These are phyloP conservation scores for Microdochium bolleyi DNA, from an alignment of 2,329 filamentous ascomycete genomes.

Conservation along the genomic window DNA sequence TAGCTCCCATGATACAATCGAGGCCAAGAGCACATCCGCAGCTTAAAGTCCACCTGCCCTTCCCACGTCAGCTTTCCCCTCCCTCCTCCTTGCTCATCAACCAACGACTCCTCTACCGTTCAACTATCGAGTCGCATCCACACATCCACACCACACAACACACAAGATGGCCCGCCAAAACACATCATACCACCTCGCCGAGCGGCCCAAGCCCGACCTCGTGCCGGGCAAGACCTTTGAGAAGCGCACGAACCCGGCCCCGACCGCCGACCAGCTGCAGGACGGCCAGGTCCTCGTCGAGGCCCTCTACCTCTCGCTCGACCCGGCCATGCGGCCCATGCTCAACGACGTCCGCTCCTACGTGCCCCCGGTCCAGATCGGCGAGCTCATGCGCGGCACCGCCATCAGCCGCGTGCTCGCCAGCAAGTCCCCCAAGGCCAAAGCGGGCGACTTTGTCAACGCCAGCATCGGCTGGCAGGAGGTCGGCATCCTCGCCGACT, in stretches of 20 bases:
- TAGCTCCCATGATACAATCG: no score
- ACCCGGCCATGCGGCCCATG: conserved; percentile 73
- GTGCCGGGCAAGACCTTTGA: conserved; percentile 59
- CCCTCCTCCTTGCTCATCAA: background rate
- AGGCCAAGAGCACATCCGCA: no score
- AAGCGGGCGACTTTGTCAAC: conserved; percentile 50
- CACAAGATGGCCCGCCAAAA: conserved; percentile 33
- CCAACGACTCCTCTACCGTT: background rate
- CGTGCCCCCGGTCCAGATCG: conserved; percentile 59
- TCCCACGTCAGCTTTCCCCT: background rate
- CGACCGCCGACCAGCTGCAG: conserved; percentile 44
- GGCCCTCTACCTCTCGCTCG: conserved; percentile 57
- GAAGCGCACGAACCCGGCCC: conserved; percentile 39
- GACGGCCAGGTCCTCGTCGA: conserved; percentile 58
- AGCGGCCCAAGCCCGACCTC: conserved; percentile 53
- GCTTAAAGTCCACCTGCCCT: background rate
- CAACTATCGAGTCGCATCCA: background rate
- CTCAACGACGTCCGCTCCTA: conserved; percentile 53
- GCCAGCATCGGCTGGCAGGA: conserved; percentile 57
- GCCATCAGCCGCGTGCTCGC: conserved; percentile 55
- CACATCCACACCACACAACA: background rate
- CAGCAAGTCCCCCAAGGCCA: conserved; percentile 45
- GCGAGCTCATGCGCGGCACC: conserved; percentile 59
- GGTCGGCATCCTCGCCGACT: conserved; percentile 49
- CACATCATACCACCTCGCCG: conserved; percentile 49